Conservation (phyloP, 2,329 filamentous ascomycete genomes). For the Botrytis pseudocinerea region DNA sequence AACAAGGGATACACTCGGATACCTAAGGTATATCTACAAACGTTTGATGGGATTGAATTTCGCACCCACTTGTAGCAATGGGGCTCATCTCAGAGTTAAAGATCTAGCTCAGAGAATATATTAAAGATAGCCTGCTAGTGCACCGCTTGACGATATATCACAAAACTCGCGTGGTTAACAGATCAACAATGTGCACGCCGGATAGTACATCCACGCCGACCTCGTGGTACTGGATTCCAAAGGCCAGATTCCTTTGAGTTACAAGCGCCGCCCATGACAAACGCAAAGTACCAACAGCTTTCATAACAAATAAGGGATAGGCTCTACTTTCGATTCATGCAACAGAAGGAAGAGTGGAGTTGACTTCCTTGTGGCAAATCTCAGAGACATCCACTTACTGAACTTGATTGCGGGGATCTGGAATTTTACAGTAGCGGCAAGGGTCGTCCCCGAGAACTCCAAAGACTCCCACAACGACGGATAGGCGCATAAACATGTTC, state of each 20-base stretch:
- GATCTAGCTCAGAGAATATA: neutral
- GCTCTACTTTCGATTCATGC: neutral
- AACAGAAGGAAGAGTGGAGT: slow-evolving; percentile 1
- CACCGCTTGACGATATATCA: slow-evolving; percentile 9
- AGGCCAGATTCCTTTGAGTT: neutral
- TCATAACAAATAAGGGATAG: neutral
- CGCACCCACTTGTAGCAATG: slow-evolving; percentile 14
- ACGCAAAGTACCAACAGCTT: neutral
- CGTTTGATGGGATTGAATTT: neutral
- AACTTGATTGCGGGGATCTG: slow-evolving; percentile 11
- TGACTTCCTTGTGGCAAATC: neutral
- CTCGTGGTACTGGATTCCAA: slow-evolving; percentile 6
- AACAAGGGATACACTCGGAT: slow-evolving; percentile 1
- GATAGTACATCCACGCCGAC: slow-evolving; percentile 3
- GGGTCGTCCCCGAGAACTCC: slow-evolving; percentile 9
- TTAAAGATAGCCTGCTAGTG: slow-evolving; percentile 9
- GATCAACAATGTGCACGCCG: neutral
- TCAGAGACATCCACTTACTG: slow-evolving; percentile 2
- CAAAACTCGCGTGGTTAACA: slow-evolving; percentile 11
- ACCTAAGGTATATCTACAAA: slow-evolving; percentile 8
- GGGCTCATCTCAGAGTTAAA: slow-evolving; percentile 12
- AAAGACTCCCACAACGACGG: slow-evolving; percentile 9
- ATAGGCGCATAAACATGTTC: slow-evolving; percentile 8
- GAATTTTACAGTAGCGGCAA: slow-evolving; percentile 9
- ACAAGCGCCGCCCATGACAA: neutral